Percentiles rank a stretch among this genome's conserved stretches.
phyloP scores from a whole-genome alignment of 139 green algal species.

The Klebsormidium nitens region DNA sequence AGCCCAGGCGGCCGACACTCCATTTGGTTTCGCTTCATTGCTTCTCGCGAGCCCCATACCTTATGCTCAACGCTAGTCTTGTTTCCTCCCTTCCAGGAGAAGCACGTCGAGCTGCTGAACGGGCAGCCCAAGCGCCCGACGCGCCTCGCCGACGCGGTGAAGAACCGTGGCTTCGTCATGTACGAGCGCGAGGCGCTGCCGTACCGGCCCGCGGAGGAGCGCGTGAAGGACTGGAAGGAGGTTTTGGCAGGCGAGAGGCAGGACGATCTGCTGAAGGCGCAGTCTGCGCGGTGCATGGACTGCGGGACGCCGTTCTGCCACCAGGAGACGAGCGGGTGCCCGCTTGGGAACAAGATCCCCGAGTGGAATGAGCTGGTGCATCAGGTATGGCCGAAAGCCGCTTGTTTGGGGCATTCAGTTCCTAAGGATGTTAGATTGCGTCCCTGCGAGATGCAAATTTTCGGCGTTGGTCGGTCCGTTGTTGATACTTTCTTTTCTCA shows the following conservation, averaged over 20 bases:
- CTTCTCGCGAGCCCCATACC: too few relatives aligned
- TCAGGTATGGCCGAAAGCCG: too few relatives aligned
- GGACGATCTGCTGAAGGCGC: conserved; percentile 74
- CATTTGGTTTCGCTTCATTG: too few relatives aligned
- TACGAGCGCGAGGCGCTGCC: conserved; percentile 78
- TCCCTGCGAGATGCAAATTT: too few relatives aligned
- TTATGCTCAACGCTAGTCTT: too few relatives aligned
- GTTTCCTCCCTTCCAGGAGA: too few relatives aligned
- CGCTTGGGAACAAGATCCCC: conserved; percentile 91
- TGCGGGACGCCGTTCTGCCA: conserved; percentile 97
- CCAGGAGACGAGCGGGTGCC: conserved; percentile 65
- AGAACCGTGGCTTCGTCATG: conserved; percentile 78
- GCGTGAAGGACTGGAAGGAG: conserved; percentile 85
- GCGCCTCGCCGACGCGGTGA: conserved; percentile 42
- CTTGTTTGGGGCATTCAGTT: too few relatives aligned
- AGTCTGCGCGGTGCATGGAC: conserved; percentile 91
- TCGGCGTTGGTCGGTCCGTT: too few relatives aligned
- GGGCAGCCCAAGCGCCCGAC: conserved; percentile 9
- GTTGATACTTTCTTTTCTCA: too few relatives aligned
- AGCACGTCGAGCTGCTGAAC: too few relatives aligned
- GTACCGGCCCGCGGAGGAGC: conserved; percentile 76
- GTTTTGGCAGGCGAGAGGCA: conserved; percentile 53
- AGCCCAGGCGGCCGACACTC: too few relatives aligned
- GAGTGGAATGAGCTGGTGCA: conserved; percentile 96
- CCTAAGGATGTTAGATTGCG: too few relatives aligned